Evolutionary conservation across 2,329 filamentous ascomycete genomes (phyloP).

Genomic region (Penicillium verrucosum): DNA sequence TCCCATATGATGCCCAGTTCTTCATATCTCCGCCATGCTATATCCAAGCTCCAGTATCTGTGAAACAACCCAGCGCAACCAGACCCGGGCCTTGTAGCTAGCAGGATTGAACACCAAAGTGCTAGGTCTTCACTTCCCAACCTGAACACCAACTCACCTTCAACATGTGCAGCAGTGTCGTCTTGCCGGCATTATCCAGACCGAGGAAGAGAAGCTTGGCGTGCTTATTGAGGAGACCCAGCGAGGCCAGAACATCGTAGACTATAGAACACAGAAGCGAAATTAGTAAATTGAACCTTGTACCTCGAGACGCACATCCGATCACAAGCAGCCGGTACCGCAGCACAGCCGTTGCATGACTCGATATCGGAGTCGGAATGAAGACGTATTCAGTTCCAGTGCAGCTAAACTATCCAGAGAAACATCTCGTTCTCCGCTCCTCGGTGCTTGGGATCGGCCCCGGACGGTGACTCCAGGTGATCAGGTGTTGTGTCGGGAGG

Average conservation of each 20-base stretch:
- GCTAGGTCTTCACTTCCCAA: background rate
- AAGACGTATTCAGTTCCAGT: background rate
- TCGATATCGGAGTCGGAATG: background rate
- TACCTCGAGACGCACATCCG: background rate
- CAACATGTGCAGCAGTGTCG: constrained; percentile 89
- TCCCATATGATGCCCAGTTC: background rate
- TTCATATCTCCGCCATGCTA: background rate
- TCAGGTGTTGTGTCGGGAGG: constrained; percentile 7
- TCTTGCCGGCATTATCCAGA: constrained; percentile 93
- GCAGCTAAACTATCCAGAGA: background rate
- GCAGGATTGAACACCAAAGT: background rate
- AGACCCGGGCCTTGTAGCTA: background rate
- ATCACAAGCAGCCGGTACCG: constrained; percentile 14
- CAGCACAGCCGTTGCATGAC: constrained; percentile 5
- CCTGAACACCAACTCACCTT: constrained; percentile 60
- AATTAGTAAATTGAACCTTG: constrained; percentile 7
- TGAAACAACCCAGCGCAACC: background rate
- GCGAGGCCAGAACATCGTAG: constrained; percentile 82
- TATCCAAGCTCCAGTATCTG: background rate
- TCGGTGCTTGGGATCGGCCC: background rate
- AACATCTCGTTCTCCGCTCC: background rate
- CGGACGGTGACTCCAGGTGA: background rate
- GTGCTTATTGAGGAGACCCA: constrained; percentile 91
- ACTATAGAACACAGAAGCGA: constrained; percentile 51
- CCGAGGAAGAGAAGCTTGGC: constrained; percentile 92